Conservation (phyloP, 179 eudicot species). For the Patellifolia procumbens region DNA sequence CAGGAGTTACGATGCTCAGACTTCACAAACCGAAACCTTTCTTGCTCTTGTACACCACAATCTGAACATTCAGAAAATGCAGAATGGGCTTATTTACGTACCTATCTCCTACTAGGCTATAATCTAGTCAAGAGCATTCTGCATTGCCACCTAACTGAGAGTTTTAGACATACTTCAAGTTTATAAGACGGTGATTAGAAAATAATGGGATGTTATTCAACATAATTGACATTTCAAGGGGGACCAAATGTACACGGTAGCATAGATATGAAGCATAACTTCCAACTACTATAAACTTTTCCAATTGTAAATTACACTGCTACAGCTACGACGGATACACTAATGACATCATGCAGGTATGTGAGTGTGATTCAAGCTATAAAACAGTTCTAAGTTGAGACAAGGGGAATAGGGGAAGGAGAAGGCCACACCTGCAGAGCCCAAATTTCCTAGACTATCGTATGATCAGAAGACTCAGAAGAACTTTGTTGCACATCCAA, state of each 20-base stretch:
- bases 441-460: conserved; percentile 23
- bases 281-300: background rate
- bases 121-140: background rate
- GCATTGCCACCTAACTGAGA: background rate
- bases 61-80: background rate
- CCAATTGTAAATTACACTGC: conserved; percentile 16
- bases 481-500: conserved; percentile 34
- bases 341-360: background rate
- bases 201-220: background rate
- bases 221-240: too few species aligned
- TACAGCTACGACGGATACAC: conserved; percentile 14
- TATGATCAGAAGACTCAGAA: conserved; percentile 34
- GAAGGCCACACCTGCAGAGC: conserved; percentile 2
- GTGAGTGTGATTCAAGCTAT: background rate
- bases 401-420: background rate
- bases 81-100: background rate
- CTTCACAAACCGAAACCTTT: background rate
- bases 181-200: background rate
- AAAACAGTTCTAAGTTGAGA: conserved; percentile 8
- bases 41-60: background rate
- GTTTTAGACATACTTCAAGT: background rate
- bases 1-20: too few species aligned
- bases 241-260: conserved; percentile 9
- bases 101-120: background rate
- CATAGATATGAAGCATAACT: background rate